These are phyloP conservation scores for Adansonia digitata DNA, from an alignment of 345 rosid species.

Conservation along the genomic window DNA sequence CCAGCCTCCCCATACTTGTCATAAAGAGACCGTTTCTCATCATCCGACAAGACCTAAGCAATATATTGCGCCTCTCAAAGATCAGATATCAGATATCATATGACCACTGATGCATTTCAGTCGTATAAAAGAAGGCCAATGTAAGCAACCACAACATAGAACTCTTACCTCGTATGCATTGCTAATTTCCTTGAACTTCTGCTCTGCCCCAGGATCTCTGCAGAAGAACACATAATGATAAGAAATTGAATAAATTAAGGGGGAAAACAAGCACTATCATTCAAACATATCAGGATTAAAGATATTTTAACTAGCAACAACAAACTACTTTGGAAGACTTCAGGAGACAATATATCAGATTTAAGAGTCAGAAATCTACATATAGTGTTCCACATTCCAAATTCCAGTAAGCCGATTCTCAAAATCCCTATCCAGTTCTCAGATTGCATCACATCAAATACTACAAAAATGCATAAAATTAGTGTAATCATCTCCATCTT, in stretches of 20 bases:
- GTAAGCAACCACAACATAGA: conserved; percentile 14
- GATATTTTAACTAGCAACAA: not conserved
- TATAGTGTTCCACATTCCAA: not conserved
- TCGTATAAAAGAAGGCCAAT: conserved; percentile 2
- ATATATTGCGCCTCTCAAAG: conserved; percentile 6
- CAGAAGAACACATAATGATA: conserved; percentile 13
- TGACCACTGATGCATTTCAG: not conserved
- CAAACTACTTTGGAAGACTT: not conserved
- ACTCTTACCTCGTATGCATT: conserved; percentile 92
- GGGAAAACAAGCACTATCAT: not conserved
- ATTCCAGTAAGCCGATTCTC: not conserved
- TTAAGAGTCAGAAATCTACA: not conserved
- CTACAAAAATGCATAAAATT: not conserved
- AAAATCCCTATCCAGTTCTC: not conserved
- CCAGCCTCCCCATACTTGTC: conserved; percentile 98
- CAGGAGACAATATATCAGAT: not conserved
- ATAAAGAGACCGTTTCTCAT: conserved; percentile 91
- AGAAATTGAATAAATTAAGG: not conserved
- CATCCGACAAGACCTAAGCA: conserved; percentile 86
- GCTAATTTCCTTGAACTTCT: conserved; percentile 93
- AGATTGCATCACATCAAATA: not conserved
- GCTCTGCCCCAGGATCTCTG: conserved; percentile 92
- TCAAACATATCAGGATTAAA: not conserved
- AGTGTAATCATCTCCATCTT: not conserved
- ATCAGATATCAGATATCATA: conserved; percentile 1